Conservation (phyloP, 805 yeast genomes). For the Citeromyces matritensis region DNA sequence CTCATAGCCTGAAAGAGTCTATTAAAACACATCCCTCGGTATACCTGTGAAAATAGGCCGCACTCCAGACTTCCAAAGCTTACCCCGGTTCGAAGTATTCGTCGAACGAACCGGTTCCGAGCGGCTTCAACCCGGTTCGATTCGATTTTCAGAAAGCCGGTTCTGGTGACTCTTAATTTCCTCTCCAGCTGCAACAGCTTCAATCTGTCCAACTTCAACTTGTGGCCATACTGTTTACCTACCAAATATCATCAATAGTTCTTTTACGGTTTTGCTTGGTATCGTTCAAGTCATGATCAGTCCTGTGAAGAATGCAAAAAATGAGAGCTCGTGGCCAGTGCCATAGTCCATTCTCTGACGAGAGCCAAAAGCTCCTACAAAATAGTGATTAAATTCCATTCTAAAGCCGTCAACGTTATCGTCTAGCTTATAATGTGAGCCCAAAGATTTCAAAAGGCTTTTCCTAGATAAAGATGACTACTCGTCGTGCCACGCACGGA, state of each 20-base stretch:
- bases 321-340: slow-evolving; percentile 90
- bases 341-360: slow-evolving; percentile 77
- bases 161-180: no score
- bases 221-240: no score
- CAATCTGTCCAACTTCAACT: no score
- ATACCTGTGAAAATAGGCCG: no score
- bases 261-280: slow-evolving; percentile 16
- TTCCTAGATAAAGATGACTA: slow-evolving; percentile 17
- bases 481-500: slow-evolving; percentile 58
- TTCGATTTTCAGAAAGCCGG: no score
- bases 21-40: no score
- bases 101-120: no score
- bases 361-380: slow-evolving; percentile 70
- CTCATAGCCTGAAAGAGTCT: no score
- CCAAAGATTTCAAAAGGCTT: slow-evolving; percentile 9
- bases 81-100: no score
- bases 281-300: slow-evolving; percentile 24
- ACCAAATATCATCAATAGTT: slow-evolving; percentile 35
- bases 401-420: slow-evolving; percentile 14
- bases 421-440: slow-evolving; percentile 1
- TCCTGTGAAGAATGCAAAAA: slow-evolving; percentile 64
- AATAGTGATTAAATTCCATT: slow-evolving; percentile 43
- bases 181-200: no score
- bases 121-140: no score
- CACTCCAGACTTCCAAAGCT: no score